Percentiles rank a stretch among this genome's conserved stretches.
Evolutionary conservation across 169 alveolate genomes (phyloP).

Genomic region (Plasmodium inui): DNA sequence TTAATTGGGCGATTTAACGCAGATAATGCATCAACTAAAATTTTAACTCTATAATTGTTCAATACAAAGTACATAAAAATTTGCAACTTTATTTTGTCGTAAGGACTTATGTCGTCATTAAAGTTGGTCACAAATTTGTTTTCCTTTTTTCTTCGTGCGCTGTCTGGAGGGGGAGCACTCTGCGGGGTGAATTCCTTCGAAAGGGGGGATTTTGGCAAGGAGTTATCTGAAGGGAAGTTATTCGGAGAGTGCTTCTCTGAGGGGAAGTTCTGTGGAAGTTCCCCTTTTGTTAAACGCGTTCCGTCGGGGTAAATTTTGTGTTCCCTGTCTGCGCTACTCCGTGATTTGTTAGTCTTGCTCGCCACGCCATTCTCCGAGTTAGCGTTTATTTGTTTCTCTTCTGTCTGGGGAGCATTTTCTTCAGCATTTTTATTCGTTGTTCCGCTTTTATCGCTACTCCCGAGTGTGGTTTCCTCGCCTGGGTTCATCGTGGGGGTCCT

Average conservation of each 20-base stretch:
- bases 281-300: not conserved
- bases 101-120: slow-evolving; percentile 70
- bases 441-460: not conserved
- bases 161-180: not conserved
- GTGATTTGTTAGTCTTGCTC: not conserved
- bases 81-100: slow-evolving; percentile 63
- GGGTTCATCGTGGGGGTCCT: not conserved
- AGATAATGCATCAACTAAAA: slow-evolving; percentile 78
- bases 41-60: slow-evolving; percentile 79
- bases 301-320: not conserved
- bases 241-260: no score
- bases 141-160: slow-evolving; percentile 8
- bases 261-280: not conserved
- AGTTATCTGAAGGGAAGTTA: not conserved
- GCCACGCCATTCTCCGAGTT: not conserved
- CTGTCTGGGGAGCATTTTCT: not conserved
- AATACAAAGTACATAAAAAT: slow-evolving; percentile 68
- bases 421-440: not conserved
- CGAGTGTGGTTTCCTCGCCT: not conserved
- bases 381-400: not conserved
- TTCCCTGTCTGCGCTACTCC: not conserved
- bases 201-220: not conserved
- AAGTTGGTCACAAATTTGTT: slow-evolving; percentile 30
- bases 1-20: slow-evolving; percentile 82
- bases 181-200: not conserved